Evolutionary conservation across 2,329 filamentous ascomycete species (phyloP), one percentile per base, ranked within the genome.

Genomic region (Trichophyton mentagrophytes): DNA sequence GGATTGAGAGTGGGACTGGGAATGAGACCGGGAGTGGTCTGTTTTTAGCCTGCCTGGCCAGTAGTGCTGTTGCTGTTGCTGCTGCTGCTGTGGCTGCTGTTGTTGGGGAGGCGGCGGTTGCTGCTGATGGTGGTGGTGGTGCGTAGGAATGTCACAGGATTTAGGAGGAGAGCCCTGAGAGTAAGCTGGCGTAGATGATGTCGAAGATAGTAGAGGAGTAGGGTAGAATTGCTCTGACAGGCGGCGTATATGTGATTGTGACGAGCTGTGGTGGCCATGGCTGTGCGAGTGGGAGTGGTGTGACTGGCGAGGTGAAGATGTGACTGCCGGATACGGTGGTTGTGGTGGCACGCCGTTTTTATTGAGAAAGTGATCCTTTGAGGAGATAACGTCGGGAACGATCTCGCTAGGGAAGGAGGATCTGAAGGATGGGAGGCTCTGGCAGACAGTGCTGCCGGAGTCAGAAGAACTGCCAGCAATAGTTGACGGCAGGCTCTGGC

Each of bases 381-480:
- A 25, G 53, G 27, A 20, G 47, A 69, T 66, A n/a, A 64, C 61
- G 55, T 63, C 61, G 2, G 62, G 56, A 6, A 40, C 27, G 15
- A 73, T 61, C 30, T 63, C 56, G 6, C 64, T 66, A 22, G 68
- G 68, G n/a, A 77, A 66, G 22, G 74, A 69, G 6, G 72, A 72
- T 40, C 70, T 67, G 17, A 79, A 68, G 1, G 76, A 73, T 0
- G 77, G 77, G 6, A 79, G 66, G 53, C 65, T 73, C 65, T 71
- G 72, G 42, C 64, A 69, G 47, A 64, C 68, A 51, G 64, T 73
- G 65, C 71, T 71, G 46, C 64, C 69, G 53, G 64, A 67, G 3
- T 74, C 72, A 0, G 73, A 70, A 2, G 74, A 72, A 53, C 67
- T 69, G 30, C 66, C 66, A 8, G 69, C 66, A 17, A 67, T 67